These are phyloP conservation scores for Apiosordaria backusii DNA, from an alignment of 495 filamentous ascomycete species.

Conservation along the genomic window DNA sequence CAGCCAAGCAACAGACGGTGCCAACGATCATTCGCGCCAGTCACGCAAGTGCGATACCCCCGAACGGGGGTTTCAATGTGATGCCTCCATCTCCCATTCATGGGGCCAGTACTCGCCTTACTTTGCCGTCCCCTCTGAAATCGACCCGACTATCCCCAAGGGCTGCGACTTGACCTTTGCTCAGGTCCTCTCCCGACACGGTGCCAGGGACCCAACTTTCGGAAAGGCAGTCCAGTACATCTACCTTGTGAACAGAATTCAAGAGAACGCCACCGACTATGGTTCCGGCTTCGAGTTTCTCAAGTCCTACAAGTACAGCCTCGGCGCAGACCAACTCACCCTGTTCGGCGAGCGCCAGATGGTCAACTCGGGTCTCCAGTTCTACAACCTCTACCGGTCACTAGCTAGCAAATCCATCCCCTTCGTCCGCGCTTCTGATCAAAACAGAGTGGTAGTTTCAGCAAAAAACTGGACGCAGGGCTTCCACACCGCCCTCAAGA, in stretches of 20 bases:
- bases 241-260: constrained; percentile 56
- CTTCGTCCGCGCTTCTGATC: constrained; percentile 68
- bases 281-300: constrained; percentile 61
- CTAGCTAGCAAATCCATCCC: constrained; percentile 54
- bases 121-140: constrained; percentile 64
- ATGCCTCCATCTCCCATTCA: constrained; percentile 53
- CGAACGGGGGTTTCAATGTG: constrained; percentile 57
- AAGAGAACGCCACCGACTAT: constrained; percentile 54
- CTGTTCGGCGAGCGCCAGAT: constrained; percentile 68
- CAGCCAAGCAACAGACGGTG: constrained; percentile 3
- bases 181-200: constrained; percentile 76
- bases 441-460: constrained; percentile 69
- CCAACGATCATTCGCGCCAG: not conserved
- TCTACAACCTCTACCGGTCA: constrained; percentile 64
- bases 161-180: constrained; percentile 71
- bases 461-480: constrained; percentile 70
- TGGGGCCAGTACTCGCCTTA: constrained; percentile 90
- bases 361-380: constrained; percentile 67
- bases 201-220: constrained; percentile 72
- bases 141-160: constrained; percentile 54
- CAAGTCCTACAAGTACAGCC: constrained; percentile 61
- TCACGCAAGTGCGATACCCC: constrained; percentile 52
- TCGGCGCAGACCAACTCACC: constrained; percentile 74
- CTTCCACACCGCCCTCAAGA: constrained; percentile 55
- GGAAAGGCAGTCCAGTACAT: constrained; percentile 58